phyloP scores from a whole-genome alignment of 371 early-diverging fungal species.

The Mortierella sp. region DNA sequence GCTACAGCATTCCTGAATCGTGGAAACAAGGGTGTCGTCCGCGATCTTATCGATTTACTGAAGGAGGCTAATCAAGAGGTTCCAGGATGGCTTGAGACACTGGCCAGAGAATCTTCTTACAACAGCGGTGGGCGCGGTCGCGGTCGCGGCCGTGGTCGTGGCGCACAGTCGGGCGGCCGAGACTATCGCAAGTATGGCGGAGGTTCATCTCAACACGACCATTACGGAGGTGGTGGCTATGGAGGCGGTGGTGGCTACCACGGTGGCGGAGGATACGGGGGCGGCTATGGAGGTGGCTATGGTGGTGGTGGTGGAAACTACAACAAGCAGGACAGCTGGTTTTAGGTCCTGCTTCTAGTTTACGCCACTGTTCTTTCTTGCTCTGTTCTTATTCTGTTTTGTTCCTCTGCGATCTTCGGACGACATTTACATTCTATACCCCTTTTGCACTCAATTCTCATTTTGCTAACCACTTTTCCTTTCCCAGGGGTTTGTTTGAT shows the following conservation, averaged over 20 bases:
- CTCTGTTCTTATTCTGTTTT: too few species aligned
- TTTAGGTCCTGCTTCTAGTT: background rate
- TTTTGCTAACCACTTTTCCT: background rate
- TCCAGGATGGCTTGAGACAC: constrained; percentile 80
- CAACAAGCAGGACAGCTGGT: constrained; percentile 29
- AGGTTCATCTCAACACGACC: constrained; percentile 22
- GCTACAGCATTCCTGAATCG: constrained; percentile 98
- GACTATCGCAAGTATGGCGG: constrained; percentile 57
- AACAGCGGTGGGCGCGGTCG: constrained; percentile 70
- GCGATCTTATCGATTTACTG: constrained; percentile 89
- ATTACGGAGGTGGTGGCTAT: constrained; percentile 35
- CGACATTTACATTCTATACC: background rate
- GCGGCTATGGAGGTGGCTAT: constrained; percentile 8
- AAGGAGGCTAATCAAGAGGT: constrained; percentile 92
- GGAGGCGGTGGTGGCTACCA: constrained; percentile 35
- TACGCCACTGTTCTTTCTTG: too few species aligned
- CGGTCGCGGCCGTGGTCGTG: constrained; percentile 53
- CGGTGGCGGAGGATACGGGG: constrained; percentile 11
- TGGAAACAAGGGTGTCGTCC: constrained; percentile 89
- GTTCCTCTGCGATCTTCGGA: too few species aligned
- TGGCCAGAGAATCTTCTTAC: constrained; percentile 69
- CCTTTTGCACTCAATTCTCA: background rate
- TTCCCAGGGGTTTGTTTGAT: background rate
- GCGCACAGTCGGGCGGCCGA: constrained; percentile 31
- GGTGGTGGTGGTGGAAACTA: constrained; percentile 26